Conservation (phyloP, 176 grass and related monocot species). For the Oryza australiensis region DNA sequence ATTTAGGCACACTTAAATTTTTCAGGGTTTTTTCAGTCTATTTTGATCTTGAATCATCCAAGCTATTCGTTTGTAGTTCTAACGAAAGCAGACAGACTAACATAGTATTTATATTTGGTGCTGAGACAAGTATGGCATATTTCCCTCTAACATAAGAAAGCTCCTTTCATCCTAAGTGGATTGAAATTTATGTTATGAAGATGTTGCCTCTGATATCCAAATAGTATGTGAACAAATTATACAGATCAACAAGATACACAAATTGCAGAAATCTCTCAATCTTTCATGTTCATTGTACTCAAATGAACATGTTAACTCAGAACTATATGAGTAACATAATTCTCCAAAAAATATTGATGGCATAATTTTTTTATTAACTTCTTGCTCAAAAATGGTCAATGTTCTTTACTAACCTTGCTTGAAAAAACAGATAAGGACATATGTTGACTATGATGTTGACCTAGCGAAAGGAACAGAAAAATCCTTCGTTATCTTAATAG, state of each 20-base stretch:
- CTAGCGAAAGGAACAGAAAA: neutral
- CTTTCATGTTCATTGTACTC: neutral
- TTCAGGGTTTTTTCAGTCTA: neutral
- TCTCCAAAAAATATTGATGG: neutral
- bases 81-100: neutral
- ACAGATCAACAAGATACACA: neutral
- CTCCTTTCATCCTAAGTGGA: neutral
- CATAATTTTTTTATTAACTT: neutral
- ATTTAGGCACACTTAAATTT: neutral
- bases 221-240: constrained; percentile 7
- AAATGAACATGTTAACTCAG: neutral
- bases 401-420: constrained; percentile 15
- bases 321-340: neutral
- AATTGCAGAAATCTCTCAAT: neutral
- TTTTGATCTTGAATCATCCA: neutral
- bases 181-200: neutral
- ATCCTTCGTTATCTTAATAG: neutral
- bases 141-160: neutral
- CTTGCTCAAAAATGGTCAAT: constrained; percentile 22
- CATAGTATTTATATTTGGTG: neutral
- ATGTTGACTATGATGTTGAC: neutral
- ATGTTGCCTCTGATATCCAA: neutral
- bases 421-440: neutral
- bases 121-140: neutral
- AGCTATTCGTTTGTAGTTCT: neutral